Evolutionary conservation across 2,329 filamentous ascomycete species (phyloP).

Genomic region (Curvularia spicifera): DNA sequence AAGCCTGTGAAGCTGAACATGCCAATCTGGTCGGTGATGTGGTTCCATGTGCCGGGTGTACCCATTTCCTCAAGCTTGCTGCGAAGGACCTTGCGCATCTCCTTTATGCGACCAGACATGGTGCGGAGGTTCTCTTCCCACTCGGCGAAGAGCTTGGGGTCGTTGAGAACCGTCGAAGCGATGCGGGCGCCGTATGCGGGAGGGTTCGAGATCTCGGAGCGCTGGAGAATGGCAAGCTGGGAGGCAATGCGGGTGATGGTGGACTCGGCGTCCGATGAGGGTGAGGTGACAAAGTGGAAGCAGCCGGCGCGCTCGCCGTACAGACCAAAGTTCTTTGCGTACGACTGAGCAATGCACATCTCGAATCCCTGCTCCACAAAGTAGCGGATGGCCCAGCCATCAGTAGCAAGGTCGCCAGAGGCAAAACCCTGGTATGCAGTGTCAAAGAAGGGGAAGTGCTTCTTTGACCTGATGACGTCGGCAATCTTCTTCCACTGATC

Average conservation of each 20-base stretch:
- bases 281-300: conserved; percentile 88
- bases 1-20: conserved; percentile 98
- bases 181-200: conserved; percentile 93
- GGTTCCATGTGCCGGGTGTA: conserved; percentile 92
- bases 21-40: conserved; percentile 98
- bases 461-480: conserved; percentile 73
- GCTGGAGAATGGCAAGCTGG: conserved; percentile 92
- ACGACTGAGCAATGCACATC: conserved; percentile 60
- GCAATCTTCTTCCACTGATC: conserved; percentile 96
- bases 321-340: conserved; percentile 71
- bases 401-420: conserved; percentile 82
- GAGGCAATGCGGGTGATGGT: conserved; percentile 72
- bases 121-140: conserved; percentile 92
- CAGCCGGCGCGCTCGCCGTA: conserved; percentile 96
- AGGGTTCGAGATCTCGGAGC: conserved; percentile 96
- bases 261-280: conserved; percentile 69
- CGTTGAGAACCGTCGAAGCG: conserved; percentile 82
- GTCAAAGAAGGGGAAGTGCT: conserved; percentile 98
- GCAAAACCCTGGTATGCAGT: conserved; percentile 98
- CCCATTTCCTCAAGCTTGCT: conserved; percentile 80
- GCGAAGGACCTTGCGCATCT: conserved; percentile 82
- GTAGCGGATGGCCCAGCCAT: conserved; percentile 92
- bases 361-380: conserved; percentile 91
- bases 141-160: conserved; percentile 78
- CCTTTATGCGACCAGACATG: conserved; percentile 94